phyloP scores from a whole-genome alignment of 805 yeast genomes.

The Candida krabiensis region DNA sequence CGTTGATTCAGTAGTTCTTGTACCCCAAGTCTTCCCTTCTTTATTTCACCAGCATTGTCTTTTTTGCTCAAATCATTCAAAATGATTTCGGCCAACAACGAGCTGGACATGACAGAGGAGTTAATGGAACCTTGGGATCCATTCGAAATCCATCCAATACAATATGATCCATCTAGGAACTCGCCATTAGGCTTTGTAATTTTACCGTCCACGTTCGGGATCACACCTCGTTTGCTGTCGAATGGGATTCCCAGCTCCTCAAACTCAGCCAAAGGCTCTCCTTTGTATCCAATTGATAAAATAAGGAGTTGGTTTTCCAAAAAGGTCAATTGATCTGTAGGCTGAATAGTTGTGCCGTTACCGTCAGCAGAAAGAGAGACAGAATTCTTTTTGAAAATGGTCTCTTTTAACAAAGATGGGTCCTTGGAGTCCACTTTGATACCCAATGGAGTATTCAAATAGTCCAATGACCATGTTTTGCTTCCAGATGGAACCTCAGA shows the following conservation, averaged over 20 bases:
- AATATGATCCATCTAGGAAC: constrained; percentile 54
- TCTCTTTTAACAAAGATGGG: constrained; percentile 39
- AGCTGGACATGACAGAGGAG: constrained; percentile 82
- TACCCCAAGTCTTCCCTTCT: constrained; percentile 34
- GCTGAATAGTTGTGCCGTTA: constrained; percentile 33
- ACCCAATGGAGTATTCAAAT: constrained; percentile 63
- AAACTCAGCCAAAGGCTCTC: constrained; percentile 61
- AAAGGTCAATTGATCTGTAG: constrained; percentile 35
- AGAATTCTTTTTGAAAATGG: constrained; percentile 50
- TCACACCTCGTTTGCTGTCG: constrained; percentile 41
- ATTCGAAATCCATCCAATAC: constrained; percentile 87
- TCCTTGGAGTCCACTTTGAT: constrained; percentile 40
- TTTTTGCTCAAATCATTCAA: constrained; percentile 44
- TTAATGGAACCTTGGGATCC: constrained; percentile 93
- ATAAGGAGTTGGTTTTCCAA: constrained; percentile 66
- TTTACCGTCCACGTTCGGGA: constrained; percentile 47
- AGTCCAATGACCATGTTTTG: constrained; percentile 64
- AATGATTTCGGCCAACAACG: constrained; percentile 67
- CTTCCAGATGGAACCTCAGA: constrained; percentile 7
- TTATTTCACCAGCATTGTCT: constrained; percentile 15
- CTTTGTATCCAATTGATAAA: constrained; percentile 80
- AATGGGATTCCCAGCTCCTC: constrained; percentile 50
- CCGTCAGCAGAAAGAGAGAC: constrained; percentile 37
- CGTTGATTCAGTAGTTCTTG: constrained; percentile 20
- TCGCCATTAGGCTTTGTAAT: constrained; percentile 33